These are phyloP conservation scores for Neurospora discreta DNA, from an alignment of 495 filamentous ascomycete genomes.

Conservation along the genomic window DNA sequence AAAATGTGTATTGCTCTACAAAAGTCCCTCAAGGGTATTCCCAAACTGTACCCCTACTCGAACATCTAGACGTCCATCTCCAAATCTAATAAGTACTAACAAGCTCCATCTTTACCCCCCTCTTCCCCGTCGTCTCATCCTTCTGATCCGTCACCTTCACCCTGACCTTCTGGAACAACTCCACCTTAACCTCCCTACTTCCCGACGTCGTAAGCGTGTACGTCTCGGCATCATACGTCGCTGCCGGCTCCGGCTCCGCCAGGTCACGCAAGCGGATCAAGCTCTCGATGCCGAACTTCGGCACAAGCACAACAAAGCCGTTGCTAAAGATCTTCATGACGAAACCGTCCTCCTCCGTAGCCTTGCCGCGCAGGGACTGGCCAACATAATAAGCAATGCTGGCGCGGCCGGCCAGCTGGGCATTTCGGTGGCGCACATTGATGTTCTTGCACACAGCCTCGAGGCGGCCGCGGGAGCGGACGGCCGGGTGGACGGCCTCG, in stretches of 20 bases:
- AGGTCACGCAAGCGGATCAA: slow-evolving; percentile 79
- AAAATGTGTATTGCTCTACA: not conserved
- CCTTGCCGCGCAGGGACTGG: slow-evolving; percentile 79
- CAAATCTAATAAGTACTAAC: slow-evolving; percentile 23
- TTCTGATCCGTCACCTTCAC: slow-evolving; percentile 84
- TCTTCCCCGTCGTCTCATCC: slow-evolving; percentile 89
- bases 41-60: not conserved
- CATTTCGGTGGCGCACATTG: slow-evolving; percentile 93
- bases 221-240: slow-evolving; percentile 70
- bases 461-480: slow-evolving; percentile 67
- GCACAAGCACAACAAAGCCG: slow-evolving; percentile 91
- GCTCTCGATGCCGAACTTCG: slow-evolving; percentile 88
- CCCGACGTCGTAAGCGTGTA: slow-evolving; percentile 55
- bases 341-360: slow-evolving; percentile 79
- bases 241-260: slow-evolving; percentile 61
- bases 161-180: slow-evolving; percentile 80
- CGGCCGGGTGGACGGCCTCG: slow-evolving; percentile 65
- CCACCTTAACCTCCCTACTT: slow-evolving; percentile 48
- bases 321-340: slow-evolving; percentile 96
- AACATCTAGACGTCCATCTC: not conserved
- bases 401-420: slow-evolving; percentile 85
- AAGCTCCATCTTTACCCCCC: slow-evolving; percentile 67
- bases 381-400: slow-evolving; percentile 96
- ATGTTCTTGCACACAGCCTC: slow-evolving; percentile 95
- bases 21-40: not conserved